phyloP scores from a whole-genome alignment of 495 filamentous ascomycete genomes.

The Lentithecium fluviatile region DNA sequence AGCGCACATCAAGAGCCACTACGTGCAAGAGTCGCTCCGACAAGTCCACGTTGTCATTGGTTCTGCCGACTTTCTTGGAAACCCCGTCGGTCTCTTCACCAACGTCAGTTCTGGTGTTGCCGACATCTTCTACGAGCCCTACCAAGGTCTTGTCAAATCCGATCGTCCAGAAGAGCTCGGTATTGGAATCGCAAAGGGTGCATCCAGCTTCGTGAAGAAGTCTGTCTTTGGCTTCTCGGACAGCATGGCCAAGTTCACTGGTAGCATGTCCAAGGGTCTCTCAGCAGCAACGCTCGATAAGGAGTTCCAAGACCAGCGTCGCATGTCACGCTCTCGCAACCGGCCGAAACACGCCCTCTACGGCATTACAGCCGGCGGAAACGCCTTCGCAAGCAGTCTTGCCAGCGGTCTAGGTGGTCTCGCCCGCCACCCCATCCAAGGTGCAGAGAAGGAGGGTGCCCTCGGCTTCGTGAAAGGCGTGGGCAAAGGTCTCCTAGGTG shows the following conservation, averaged over 20 bases:
- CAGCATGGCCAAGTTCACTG: conserved; percentile 93
- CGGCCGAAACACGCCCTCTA: conserved; percentile 95
- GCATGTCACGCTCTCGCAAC: conserved; percentile 90
- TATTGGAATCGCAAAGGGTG: conserved; percentile 91
- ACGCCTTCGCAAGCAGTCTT: conserved; percentile 88
- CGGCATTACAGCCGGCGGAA: conserved; percentile 91
- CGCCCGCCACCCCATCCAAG: conserved; percentile 88
- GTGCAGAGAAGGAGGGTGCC: conserved; percentile 91
- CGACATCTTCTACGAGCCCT: conserved; percentile 98
- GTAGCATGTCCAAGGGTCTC: conserved; percentile 93
- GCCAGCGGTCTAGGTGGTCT: conserved; percentile 91
- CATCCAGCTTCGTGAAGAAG: conserved; percentile 96
- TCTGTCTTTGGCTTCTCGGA: conserved; percentile 96
- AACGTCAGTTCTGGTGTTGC: conserved; percentile 95
- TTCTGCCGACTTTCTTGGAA: conserved; percentile 97
- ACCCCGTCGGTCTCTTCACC: conserved; percentile 96
- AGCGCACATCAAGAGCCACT: conserved; percentile 84
- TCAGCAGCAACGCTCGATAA: conserved; percentile 95
- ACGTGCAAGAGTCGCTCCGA: conserved; percentile 91
- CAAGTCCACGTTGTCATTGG: conserved; percentile 96
- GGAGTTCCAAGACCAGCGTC: conserved; percentile 93
- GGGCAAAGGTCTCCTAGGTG: conserved; percentile 86
- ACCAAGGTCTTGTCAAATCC: conserved; percentile 95
- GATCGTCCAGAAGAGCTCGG: conserved; percentile 93
- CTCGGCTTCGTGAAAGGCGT: conserved; percentile 96